Conservation (phyloP, 805 yeast genomes). For the Lipomyces sp. region DNA sequence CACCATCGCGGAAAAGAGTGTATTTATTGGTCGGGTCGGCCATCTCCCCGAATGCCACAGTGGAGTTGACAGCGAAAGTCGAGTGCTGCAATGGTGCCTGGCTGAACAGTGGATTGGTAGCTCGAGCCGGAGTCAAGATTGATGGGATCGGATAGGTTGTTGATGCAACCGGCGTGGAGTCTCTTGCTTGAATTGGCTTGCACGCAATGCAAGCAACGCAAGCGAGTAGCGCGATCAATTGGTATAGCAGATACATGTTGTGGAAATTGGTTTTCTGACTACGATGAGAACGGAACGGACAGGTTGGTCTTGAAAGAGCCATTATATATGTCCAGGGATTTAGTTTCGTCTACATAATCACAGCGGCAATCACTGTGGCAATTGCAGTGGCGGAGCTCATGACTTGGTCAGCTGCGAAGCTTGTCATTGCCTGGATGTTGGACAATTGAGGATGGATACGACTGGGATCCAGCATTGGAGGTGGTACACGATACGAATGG, state of each 20-base stretch:
- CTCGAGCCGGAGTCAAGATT: not conserved
- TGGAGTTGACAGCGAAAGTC: not conserved
- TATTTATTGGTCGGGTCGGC: slow-evolving; percentile 17
- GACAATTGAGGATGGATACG: not conserved
- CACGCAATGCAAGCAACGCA: not conserved
- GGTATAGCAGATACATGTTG: not conserved
- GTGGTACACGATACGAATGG: not conserved
- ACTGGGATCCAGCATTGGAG: not conserved
- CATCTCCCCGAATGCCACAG: slow-evolving; percentile 15
- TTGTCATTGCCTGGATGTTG: not conserved
- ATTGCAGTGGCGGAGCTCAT: not conserved
- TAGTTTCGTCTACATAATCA: too few relatives aligned
- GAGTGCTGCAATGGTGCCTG: not conserved
- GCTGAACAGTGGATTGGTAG: not conserved
- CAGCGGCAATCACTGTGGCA: too few relatives aligned
- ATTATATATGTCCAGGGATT: not conserved
- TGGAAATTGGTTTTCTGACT: not conserved
- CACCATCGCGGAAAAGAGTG: slow-evolving; percentile 24
- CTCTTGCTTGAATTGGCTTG: not conserved
- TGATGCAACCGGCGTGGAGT: slow-evolving; percentile 5
- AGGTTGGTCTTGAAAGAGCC: not conserved
- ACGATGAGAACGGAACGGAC: not conserved
- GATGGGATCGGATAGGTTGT: slow-evolving; percentile 6
- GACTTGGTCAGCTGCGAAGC: not conserved
- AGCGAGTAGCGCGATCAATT: not conserved